Evolutionary conservation across 352 stramenopile genomes (phyloP), one percentile per base, ranked within the genome.

Genomic region (Globisporangium viniferum): DNA sequence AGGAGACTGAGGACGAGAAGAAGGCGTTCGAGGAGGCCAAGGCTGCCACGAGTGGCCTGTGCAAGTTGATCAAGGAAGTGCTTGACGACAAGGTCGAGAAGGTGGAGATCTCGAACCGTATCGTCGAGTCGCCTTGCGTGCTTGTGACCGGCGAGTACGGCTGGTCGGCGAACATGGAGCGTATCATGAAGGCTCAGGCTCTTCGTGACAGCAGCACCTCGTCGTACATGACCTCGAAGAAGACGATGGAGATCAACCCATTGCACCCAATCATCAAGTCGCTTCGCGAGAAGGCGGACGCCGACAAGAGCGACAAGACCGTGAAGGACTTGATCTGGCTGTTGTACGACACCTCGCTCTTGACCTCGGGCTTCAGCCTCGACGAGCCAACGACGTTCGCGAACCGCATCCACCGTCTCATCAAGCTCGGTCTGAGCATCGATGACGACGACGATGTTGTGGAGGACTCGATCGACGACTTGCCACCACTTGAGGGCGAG

Each of bases 231-330:
- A 92, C 86, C 44, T 99, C 97, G 59, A 99, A 99, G 95, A 99
- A 99, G 94, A 99, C 97, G 57, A 98, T 99, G 95, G 98, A 99
- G 86, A 98, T 99, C 90, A 99, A 99, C 92, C 97, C 97, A 14
- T 81, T 91, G 62, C 98, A 99, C 89, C 94, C 97, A 44, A 99
- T 99, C 82, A 98, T 99, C 79, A 97, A 95, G 79, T 97, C 96
- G 56, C 90, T 99, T 59, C 91, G 96, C 66, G 96, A 99, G 72
- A 99, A 99, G 91, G 97, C 97, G 5, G 97, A 99, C 66, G 97
- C 96, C 24, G 97, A 99, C 82, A 98, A 99, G 83, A 96, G 80
- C 74, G 97, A 99, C 85, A 99, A 99, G 94, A 99, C 98, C 59
- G 97, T 99, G 31, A 99, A 99, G 93, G 98, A 99, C 84, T 75